phyloP scores from a whole-genome alignment of 495 filamentous ascomycete genomes.

The Friedmanniomyces endolithicus region DNA sequence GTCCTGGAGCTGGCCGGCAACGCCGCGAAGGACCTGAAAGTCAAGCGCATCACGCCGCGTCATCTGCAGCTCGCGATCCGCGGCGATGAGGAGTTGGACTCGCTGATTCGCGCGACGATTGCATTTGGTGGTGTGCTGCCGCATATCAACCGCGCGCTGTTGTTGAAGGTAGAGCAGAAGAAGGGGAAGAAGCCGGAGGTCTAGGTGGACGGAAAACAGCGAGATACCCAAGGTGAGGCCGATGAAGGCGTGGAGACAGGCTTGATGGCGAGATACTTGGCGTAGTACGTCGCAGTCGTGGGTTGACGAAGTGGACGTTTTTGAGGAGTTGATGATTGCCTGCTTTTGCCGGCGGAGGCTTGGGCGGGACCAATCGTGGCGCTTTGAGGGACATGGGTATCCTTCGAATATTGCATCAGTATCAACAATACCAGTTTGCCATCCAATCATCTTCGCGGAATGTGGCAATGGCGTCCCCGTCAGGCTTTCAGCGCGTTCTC shows the following conservation, averaged over 20 bases:
- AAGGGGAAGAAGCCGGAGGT: constrained; percentile 72
- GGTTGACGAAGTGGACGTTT: constrained; percentile 9
- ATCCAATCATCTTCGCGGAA: neutral
- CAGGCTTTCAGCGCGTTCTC: constrained; percentile 5
- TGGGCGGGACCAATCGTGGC: neutral
- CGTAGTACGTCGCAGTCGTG: neutral
- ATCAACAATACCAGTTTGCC: neutral
- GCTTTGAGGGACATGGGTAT: neutral
- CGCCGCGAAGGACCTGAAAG: constrained; percentile 97
- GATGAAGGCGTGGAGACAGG: neutral
- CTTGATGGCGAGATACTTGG: neutral
- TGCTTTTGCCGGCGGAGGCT: neutral
- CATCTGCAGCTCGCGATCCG: constrained; percentile 97
- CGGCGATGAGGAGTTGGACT: constrained; percentile 96
- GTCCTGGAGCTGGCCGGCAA: constrained; percentile 97
- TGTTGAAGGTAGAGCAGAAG: constrained; percentile 99
- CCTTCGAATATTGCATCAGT: neutral
- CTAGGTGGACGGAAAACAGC: constrained; percentile 18
- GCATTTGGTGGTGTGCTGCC: constrained; percentile 96
- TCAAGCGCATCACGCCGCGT: constrained; percentile 98
- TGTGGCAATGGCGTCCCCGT: neutral
- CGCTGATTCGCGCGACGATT: constrained; percentile 92
- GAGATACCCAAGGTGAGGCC: neutral
- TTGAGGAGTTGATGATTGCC: constrained; percentile 4
- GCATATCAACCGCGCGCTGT: constrained; percentile 93